These are phyloP conservation scores for Pseudogymnoascus sp. DNA, from an alignment of 2,329 filamentous ascomycete species.

Conservation along the genomic window DNA sequence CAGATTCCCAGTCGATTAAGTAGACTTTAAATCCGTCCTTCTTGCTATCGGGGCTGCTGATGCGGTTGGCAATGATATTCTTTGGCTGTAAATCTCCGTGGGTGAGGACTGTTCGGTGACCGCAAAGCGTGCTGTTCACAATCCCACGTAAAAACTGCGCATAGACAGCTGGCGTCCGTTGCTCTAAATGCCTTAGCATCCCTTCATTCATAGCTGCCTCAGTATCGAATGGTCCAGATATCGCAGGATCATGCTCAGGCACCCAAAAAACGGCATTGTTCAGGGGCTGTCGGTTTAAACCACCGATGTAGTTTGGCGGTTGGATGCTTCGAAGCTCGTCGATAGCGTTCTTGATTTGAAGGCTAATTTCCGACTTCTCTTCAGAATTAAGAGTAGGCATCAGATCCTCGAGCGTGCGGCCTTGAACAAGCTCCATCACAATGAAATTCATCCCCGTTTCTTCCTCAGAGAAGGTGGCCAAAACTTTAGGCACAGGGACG, in stretches of 20 bases:
- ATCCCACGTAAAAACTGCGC: slow-evolving; percentile 21
- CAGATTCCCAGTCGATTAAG: slow-evolving; percentile 34
- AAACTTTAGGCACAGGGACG: slow-evolving; percentile 26
- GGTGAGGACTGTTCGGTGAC: slow-evolving; percentile 26
- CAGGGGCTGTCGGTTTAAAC: slow-evolving; percentile 21
- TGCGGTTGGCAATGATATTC: slow-evolving; percentile 26
- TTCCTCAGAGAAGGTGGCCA: slow-evolving; percentile 24
- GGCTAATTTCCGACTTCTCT: slow-evolving; percentile 22
- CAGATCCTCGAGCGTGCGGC: slow-evolving; percentile 18
- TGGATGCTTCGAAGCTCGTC: slow-evolving; percentile 24
- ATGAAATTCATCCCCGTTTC: slow-evolving; percentile 23
- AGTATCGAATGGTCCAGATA: slow-evolving; percentile 25
- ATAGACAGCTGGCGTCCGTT: slow-evolving; percentile 18
- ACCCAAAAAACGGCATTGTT: slow-evolving; percentile 25
- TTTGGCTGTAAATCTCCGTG: slow-evolving; percentile 28
- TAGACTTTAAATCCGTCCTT: slow-evolving; percentile 20
- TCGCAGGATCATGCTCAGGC: slow-evolving; percentile 13
- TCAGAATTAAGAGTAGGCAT: slow-evolving; percentile 18
- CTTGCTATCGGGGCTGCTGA: slow-evolving; percentile 12
- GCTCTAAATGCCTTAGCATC: slow-evolving; percentile 18
- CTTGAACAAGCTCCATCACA: slow-evolving; percentile 26
- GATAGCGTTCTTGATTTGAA: slow-evolving; percentile 18
- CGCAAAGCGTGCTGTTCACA: slow-evolving; percentile 20
- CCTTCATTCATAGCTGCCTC: slow-evolving; percentile 24
- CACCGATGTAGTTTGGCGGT: slow-evolving; percentile 23